Base-by-base conservation (phyloP, 2,329 filamentous ascomycete species). In the Conoideocrella luteorostrata region DNA sequence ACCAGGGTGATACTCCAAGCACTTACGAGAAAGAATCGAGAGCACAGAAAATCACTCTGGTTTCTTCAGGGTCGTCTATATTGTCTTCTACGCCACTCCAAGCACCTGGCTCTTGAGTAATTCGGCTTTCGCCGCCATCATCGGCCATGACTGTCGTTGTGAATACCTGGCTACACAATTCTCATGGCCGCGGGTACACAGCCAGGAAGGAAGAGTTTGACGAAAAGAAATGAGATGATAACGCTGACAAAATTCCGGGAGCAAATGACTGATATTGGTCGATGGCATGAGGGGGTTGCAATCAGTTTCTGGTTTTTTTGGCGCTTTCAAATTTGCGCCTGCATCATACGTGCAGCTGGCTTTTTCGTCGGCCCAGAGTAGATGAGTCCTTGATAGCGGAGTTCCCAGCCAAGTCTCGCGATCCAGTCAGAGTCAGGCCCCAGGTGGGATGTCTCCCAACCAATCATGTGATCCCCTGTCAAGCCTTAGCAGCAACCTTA, bases 21-120 rank as follows among this genome's bases (percentile, higher is more conserved):
- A 75, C 84, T 66, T 72, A 95, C 89, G 83, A 76, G 64, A 93
- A 97, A 10, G 91, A 96, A 68, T 95, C 88, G 42, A 97, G 67
- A 3, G 89, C 84, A 40, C 81, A 82, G 62, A 86, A 87, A 9
- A 97, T 75, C 39, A 94, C 88, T 48, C 75, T 75, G 39, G 81
- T 72, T 66, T 98, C 91, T 50, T 94, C 88, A 0, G 82, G 80
- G 55, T 96, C 89, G 9, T 78, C 70, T 39, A 84, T 72, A 13
- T 78, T 76, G 45, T 84, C 77, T 50, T 82, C 80, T 41, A 83
- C 72, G 3, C 78, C 81, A 26, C 66, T 66, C 81, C 82, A 86
- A 44, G 65, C 59, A 43, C 60, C 58, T 34, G 69, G 62, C 15
- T 69, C 26, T 26, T 9, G 18, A 10, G 9, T 34, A 10, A 5